Evolutionary conservation across 2,329 filamentous ascomycete genomes (phyloP).

Genomic region (Pseudodiploospora longispora): DNA sequence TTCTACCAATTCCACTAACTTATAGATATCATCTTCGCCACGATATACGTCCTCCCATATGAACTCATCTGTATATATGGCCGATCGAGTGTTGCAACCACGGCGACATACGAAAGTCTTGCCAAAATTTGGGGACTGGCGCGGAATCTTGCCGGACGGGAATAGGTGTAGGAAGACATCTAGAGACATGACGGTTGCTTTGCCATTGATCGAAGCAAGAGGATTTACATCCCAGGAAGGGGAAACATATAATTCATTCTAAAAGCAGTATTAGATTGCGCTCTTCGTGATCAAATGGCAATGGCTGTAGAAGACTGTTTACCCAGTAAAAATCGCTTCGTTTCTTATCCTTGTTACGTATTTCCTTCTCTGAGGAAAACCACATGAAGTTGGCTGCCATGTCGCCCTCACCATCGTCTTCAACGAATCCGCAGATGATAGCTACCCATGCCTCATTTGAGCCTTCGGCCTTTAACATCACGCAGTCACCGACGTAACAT

Average conservation of each 20-base stretch:
- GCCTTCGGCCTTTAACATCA: slow-evolving; percentile 82
- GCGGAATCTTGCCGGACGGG: slow-evolving; percentile 67
- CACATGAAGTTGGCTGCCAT: slow-evolving; percentile 89
- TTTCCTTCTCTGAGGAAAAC: slow-evolving; percentile 89
- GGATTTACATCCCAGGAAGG: slow-evolving; percentile 82
- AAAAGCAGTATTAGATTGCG: background rate
- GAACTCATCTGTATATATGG: slow-evolving; percentile 88
- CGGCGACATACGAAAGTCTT: slow-evolving; percentile 86
- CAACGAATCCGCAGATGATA: slow-evolving; percentile 73
- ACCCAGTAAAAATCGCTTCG: slow-evolving; percentile 68
- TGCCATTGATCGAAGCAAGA: slow-evolving; percentile 82
- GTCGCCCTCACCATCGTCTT: slow-evolving; percentile 55
- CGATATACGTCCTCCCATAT: slow-evolving; percentile 79
- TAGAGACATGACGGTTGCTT: slow-evolving; percentile 70
- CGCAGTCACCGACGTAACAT: slow-evolving; percentile 72
- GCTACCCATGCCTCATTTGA: slow-evolving; percentile 87
- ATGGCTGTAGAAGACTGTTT: slow-evolving; percentile 14
- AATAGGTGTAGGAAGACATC: slow-evolving; percentile 59
- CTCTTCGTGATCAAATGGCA: too few species aligned
- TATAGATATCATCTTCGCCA: slow-evolving; percentile 54
- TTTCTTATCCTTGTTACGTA: slow-evolving; percentile 76
- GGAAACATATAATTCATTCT: slow-evolving; percentile 91
- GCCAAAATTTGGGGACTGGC: slow-evolving; percentile 64
- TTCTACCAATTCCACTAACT: slow-evolving; percentile 60
- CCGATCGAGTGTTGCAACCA: slow-evolving; percentile 81